Conservation (phyloP, 176 grass and related monocot genomes). For the Puya raimondii region DNA sequence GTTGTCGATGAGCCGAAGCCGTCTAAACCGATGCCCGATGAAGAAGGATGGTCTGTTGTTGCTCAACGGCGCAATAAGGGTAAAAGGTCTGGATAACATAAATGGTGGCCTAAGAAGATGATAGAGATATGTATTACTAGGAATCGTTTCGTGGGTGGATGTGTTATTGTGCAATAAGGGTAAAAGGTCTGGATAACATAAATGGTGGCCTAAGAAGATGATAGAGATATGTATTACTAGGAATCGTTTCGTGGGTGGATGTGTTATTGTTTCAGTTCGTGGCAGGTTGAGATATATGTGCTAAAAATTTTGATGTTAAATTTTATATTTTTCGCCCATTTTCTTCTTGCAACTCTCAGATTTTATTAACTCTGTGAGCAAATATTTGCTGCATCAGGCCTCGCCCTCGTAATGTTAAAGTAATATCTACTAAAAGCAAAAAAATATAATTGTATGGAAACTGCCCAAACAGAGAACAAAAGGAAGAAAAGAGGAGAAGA, state of each 20-base stretch:
- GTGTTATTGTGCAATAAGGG: constrained; percentile 23
- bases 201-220: background rate
- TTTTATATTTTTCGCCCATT: background rate
- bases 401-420: no score
- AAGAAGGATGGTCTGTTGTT: constrained; percentile 77
- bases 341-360: background rate
- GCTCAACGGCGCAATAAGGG: constrained; percentile 30
- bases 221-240: background rate
- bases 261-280: background rate
- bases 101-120: background rate
- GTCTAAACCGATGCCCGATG: constrained; percentile 34
- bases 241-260: background rate
- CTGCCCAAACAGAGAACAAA: no score
- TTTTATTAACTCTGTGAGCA: background rate
- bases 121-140: background rate
- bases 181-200: constrained; percentile 4
- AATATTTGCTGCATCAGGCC: no score
- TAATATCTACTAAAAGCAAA: no score
- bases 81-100: constrained; percentile 4
- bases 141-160: background rate
- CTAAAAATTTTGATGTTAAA: background rate
- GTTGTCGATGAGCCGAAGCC: constrained; percentile 28
- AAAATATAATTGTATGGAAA: no score
- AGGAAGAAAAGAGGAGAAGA: no score
- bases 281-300: no score